phyloP scores from a whole-genome alignment of 148 eudicot genomes.

The Camellia lanceoleosa region DNA sequence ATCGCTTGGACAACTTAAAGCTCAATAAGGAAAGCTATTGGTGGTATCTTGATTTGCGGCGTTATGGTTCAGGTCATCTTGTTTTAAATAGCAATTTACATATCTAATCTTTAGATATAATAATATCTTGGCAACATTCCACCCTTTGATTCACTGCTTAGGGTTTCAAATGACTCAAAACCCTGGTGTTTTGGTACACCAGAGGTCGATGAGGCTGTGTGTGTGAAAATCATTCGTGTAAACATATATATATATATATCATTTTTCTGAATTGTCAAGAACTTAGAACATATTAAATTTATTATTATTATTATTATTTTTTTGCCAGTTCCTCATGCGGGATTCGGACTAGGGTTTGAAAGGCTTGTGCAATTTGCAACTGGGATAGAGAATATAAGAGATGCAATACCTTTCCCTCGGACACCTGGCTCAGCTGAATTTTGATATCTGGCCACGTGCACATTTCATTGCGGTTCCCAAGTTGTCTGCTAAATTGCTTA shows the following conservation, averaged over 20 bases:
- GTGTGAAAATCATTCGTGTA: background rate
- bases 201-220: background rate
- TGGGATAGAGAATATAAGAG: conserved; percentile 93
- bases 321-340: conserved; percentile 92
- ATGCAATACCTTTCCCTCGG: conserved; percentile 91
- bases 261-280: conserved; percentile 8
- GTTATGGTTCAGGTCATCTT: conserved; percentile 87
- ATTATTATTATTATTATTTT: background rate
- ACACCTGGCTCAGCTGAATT: conserved; percentile 95
- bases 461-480: background rate
- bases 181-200: background rate
- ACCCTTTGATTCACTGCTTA: background rate
- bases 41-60: conserved; percentile 99
- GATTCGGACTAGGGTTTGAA: conserved; percentile 95
- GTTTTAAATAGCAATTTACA: background rate
- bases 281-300: background rate
- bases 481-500: background rate
- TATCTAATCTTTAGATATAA: background rate
- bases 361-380: conserved; percentile 98
- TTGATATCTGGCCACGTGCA: conserved; percentile 26
- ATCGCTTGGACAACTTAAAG: conserved; percentile 72
- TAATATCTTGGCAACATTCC: background rate
- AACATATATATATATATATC: background rate
- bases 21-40: conserved; percentile 87
- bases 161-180: background rate